Evolutionary conservation across 257 asterid genomes (phyloP).

Genomic region (Solanum tarapatanum): DNA sequence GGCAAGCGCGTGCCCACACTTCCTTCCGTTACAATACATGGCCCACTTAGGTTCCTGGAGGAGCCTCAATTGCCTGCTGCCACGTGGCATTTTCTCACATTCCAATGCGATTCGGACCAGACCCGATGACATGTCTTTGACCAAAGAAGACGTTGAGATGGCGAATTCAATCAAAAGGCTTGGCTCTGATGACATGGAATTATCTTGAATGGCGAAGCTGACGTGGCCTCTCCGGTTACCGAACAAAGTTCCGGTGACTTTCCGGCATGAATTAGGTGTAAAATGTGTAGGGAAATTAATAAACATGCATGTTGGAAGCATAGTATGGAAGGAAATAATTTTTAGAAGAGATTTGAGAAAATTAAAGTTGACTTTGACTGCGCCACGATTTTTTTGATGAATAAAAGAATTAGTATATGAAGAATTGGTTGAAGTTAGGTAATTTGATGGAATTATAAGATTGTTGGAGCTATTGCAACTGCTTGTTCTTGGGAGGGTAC

Average conservation of each 20-base stretch:
- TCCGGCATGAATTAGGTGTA: constrained; percentile 23
- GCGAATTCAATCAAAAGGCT: constrained; percentile 56
- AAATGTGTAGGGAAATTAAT: constrained; percentile 7
- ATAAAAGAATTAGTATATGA: constrained; percentile 2
- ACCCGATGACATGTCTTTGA: constrained; percentile 84
- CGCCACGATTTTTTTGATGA: constrained; percentile 1
- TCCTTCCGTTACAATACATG: constrained; percentile 86
- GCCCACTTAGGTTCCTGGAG: constrained; percentile 62
- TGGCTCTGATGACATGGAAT: constrained; percentile 58
- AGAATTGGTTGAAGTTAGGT: neutral
- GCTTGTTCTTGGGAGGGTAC: constrained; percentile 40
- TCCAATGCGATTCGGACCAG: constrained; percentile 70
- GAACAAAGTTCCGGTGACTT: constrained; percentile 81
- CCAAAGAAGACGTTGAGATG: constrained; percentile 57
- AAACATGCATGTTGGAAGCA: constrained; percentile 50
- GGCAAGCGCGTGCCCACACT: constrained; percentile 56
- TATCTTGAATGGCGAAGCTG: constrained; percentile 66
- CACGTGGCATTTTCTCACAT: constrained; percentile 42
- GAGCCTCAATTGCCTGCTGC: constrained; percentile 23
- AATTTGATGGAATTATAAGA: constrained; percentile 31
- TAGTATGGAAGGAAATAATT: constrained; percentile 36
- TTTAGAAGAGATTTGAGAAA: constrained; percentile 48
- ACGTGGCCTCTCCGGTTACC: constrained; percentile 77
- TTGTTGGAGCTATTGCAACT: constrained; percentile 47
- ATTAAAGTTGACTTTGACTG: constrained; percentile 9